phyloP scores from a whole-genome alignment of 1,284 basidiomycete species.

The Tilletia indica region DNA sequence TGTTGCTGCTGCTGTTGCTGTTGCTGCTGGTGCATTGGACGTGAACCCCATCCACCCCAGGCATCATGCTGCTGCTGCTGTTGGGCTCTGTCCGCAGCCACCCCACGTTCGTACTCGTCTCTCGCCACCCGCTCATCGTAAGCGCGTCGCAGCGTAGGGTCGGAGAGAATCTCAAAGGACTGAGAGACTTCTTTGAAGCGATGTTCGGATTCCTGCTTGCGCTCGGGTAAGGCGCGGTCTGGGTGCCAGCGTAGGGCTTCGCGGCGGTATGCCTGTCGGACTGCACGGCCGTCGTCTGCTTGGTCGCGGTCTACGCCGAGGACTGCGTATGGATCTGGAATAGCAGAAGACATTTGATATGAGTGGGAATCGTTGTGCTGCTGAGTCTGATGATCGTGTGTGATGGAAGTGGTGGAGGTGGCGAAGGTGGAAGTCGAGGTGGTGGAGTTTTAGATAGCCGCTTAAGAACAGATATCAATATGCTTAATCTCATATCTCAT shows the following conservation, averaged over 20 bases:
- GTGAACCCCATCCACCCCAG: no score
- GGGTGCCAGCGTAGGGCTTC: slow-evolving; percentile 2
- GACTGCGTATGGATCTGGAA: neutral
- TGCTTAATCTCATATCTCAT: no score
- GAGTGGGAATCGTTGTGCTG: no score
- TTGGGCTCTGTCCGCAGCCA: neutral
- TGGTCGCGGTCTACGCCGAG: neutral
- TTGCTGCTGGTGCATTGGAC: neutral
- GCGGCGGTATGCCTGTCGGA: slow-evolving; percentile 3
- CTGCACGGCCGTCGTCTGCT: neutral
- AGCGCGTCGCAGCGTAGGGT: neutral
- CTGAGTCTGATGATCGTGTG: no score
- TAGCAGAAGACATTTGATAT: no score
- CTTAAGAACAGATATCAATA: no score
- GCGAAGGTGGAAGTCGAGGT: no score
- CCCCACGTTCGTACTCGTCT: neutral
- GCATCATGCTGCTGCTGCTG: neutral
- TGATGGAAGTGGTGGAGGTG: no score
- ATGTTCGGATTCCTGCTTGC: neutral
- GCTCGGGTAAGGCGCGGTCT: slow-evolving; percentile 4
- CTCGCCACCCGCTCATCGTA: neutral
- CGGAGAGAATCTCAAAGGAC: neutral
- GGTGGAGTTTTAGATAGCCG: no score
- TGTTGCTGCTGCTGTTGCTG: slow-evolving; percentile 1
- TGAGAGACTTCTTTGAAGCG: neutral